phyloP scores from a whole-genome alignment of 1,284 basidiomycete species.

The Sutorius eximius region DNA sequence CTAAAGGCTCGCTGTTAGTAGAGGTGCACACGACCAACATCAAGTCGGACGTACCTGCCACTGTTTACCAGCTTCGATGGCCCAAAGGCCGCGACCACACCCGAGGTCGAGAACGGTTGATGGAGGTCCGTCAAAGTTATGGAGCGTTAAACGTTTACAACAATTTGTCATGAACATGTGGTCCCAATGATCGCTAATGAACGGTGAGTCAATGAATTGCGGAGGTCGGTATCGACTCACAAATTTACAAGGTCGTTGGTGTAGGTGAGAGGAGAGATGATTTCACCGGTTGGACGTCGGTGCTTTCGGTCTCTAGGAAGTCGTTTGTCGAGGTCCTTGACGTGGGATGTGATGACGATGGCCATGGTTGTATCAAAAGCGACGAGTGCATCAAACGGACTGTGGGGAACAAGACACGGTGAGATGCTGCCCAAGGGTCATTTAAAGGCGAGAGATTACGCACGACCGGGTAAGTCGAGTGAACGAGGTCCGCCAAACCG shows the following conservation, averaged over 20 bases:
- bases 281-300: conserved; percentile 46
- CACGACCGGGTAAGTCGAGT: conserved; percentile 13
- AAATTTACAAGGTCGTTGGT: conserved; percentile 50
- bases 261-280: conserved; percentile 56
- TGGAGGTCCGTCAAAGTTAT: conserved; percentile 54
- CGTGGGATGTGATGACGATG: conserved; percentile 31
- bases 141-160: conserved; percentile 50
- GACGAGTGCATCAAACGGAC: conserved; percentile 24
- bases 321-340: conserved; percentile 48
- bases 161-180: conserved; percentile 56
- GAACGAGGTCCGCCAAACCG: conserved; percentile 1
- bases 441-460: conserved; percentile 17
- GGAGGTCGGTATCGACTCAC: conserved; percentile 38
- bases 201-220: not conserved
- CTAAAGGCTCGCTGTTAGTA: conserved; percentile 36
- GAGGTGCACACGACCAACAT: conserved; percentile 4
- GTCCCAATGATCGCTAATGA: conserved; percentile 64
- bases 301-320: conserved; percentile 42
- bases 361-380: conserved; percentile 25
- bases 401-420: conserved; percentile 2
- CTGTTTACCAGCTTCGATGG: conserved; percentile 59
- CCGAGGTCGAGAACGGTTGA: conserved; percentile 67
- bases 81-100: conserved; percentile 79
- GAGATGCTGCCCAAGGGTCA: conserved; percentile 2
- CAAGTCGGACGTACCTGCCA: conserved; percentile 53